phyloP scores from a whole-genome alignment of 257 asterid genomes.

The Penstemon barbatus region DNA sequence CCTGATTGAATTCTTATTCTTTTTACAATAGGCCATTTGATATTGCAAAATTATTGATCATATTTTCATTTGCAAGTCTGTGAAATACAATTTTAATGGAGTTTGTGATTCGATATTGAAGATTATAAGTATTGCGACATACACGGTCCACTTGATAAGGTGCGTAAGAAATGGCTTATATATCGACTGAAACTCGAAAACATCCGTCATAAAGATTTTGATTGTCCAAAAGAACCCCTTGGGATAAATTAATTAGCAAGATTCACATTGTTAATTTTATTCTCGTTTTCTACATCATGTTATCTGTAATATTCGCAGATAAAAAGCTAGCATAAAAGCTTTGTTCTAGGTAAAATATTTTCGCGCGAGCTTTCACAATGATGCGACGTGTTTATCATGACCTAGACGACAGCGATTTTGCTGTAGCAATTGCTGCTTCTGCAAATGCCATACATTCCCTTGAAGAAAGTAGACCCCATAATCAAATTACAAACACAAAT shows the following conservation, averaged over 20 bases:
- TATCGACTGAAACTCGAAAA: no score
- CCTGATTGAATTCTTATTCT: not conserved
- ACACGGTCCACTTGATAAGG: no score
- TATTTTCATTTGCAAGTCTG: not conserved
- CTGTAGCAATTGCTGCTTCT: slow-evolving; percentile 66
- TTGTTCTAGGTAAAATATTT: not conserved
- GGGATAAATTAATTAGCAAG: no score
- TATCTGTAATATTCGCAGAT: not conserved
- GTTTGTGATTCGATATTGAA: no score
- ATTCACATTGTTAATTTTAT: no score
- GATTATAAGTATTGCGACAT: no score
- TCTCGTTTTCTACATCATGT: no score
- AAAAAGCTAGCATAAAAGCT: not conserved
- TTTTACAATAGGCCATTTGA: not conserved
- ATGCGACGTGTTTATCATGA: slow-evolving; percentile 36
- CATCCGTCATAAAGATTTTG: no score
- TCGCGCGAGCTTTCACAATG: not conserved
- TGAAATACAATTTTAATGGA: no score
- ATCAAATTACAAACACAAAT: slow-evolving; percentile 26
- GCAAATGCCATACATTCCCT: slow-evolving; percentile 56
- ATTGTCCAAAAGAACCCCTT: no score
- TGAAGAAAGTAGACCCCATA: slow-evolving; percentile 27
- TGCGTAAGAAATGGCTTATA: no score
- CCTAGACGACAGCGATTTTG: slow-evolving; percentile 41
- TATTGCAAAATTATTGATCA: not conserved